Evolutionary conservation across 192 early-diverging fungal species (phyloP).

Genomic region (Mortierella hygrophila): DNA sequence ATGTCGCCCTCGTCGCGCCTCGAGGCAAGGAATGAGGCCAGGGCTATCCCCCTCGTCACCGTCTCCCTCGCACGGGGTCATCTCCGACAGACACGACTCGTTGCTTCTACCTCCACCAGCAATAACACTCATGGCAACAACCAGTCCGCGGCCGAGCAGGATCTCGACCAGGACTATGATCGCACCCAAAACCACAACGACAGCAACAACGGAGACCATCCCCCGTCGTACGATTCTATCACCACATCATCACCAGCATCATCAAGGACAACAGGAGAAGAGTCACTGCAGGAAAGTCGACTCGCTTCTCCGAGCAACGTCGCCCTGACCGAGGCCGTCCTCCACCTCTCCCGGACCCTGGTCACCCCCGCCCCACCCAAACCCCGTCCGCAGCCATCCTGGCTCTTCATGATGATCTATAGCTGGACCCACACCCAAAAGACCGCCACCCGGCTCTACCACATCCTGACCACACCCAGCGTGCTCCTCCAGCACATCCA

Average conservation of each 20-base stretch:
- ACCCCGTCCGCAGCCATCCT: slow-evolving; percentile 22
- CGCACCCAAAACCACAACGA: background rate
- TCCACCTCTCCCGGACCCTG: slow-evolving; percentile 47
- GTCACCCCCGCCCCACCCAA: slow-evolving; percentile 17
- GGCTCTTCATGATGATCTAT: slow-evolving; percentile 54
- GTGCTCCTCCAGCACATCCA: slow-evolving; percentile 26
- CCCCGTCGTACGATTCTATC: slow-evolving; percentile 28
- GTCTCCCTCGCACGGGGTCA: slow-evolving; percentile 41
- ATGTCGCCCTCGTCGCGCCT: slow-evolving; percentile 25
- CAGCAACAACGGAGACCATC: slow-evolving; percentile 9
- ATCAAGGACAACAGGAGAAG: background rate
- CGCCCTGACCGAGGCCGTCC: slow-evolving; percentile 43
- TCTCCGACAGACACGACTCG: slow-evolving; percentile 35
- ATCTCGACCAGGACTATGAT: background rate
- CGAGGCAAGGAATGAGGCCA: slow-evolving; percentile 26
- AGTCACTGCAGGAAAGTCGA: background rate
- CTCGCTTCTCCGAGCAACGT: slow-evolving; percentile 21
- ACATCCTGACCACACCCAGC: slow-evolving; percentile 33
- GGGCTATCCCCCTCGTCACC: slow-evolving; percentile 50
- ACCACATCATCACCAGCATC: background rate
- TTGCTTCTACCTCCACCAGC: background rate
- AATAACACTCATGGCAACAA: background rate
- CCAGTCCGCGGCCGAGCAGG: background rate
- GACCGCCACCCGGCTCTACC: slow-evolving; percentile 30
- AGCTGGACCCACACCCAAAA: slow-evolving; percentile 40